Evolutionary conservation across 2,329 filamentous ascomycete genomes (phyloP), one percentile per base, ranked within the genome.

Genomic region (Apiospora phragmitis): DNA sequence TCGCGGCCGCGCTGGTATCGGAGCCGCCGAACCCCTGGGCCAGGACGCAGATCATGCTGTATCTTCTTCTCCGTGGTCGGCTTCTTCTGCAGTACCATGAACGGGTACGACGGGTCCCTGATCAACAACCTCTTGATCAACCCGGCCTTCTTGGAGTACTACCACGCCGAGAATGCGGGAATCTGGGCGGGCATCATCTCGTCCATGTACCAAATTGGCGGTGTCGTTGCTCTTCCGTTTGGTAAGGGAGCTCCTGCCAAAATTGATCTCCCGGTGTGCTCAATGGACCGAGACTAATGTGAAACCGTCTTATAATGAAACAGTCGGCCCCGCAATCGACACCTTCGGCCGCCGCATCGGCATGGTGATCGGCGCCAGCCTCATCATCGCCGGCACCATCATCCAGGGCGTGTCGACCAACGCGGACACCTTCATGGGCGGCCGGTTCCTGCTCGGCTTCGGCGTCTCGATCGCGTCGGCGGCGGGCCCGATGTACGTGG

Each of bases 361-460:
- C 55, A 87, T 87, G 82, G 79, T 83, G 72, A 79, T 83, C 69
- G 85, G 84, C 66, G 81, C 80, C 71, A n/a, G 78, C 2, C 77
- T 81, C 68, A 82, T 87, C 70, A 79, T 87, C 67, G 68, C 86
- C 65, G 85, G 85, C 21, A 81, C 84, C 38, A 79, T 83, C 70
- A 81, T 87, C 67, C 85, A 86, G 71, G 83, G 79, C n/a, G 81
- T 83, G 1, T 80, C 82, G 70, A 76, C 76, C 69, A 76, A 66
- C 70, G 77, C 75, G 71, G 78, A 78, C 12, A 83, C 85, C 70
- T 87, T 86, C 74, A 84, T 87, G 78, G 85, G 84, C 59, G 88
- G 88, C n/a, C 85, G 88, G 38, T 90, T 91, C 79, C 79, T 91
- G 26, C 85, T 91, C 3, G 89, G 89, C 69, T 90, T 91, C 72